These are phyloP conservation scores for Lipomyces yamadae DNA, from an alignment of 805 yeast genomes.

Conservation along the genomic window DNA sequence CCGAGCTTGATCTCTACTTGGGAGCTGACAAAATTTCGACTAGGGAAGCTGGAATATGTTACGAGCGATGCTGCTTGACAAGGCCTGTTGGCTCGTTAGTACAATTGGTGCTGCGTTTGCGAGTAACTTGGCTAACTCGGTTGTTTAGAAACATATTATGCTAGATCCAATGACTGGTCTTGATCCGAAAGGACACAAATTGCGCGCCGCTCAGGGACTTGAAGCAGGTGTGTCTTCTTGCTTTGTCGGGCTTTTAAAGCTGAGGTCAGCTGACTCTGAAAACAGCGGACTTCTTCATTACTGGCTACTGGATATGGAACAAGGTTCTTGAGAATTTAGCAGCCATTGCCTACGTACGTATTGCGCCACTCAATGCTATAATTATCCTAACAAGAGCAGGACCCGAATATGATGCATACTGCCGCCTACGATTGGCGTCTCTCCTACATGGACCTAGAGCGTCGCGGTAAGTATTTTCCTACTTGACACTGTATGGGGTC, in stretches of 20 bases:
- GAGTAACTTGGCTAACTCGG: neutral
- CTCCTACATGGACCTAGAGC: conserved; percentile 84
- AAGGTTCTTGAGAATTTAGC: conserved; percentile 93
- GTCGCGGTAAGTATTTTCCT: conserved; percentile 71
- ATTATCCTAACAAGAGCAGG: conserved; percentile 44
- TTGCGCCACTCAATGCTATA: neutral
- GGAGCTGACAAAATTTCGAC: neutral
- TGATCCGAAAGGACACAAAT: conserved; percentile 80
- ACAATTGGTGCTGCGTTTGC: neutral
- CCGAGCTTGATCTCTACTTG: neutral
- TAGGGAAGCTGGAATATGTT: conserved; percentile 92
- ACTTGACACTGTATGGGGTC: neutral
- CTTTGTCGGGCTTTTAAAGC: neutral
- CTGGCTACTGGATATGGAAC: conserved; percentile 99
- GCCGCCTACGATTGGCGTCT: conserved; percentile 98
- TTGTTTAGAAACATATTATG: conserved; percentile 67
- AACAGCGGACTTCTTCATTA: conserved; percentile 85
- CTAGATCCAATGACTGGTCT: conserved; percentile 89
- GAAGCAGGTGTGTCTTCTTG: conserved; percentile 59
- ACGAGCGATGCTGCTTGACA: conserved; percentile 87
- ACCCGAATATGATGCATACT: conserved; percentile 83
- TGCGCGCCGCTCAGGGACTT: conserved; percentile 94
- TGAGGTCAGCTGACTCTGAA: neutral
- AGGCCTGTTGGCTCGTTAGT: conserved; percentile 77
- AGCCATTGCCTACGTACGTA: conserved; percentile 72